Base-by-base conservation (phyloP, 1,284 basidiomycete genomes). In the Naganishia sp. region DNA sequence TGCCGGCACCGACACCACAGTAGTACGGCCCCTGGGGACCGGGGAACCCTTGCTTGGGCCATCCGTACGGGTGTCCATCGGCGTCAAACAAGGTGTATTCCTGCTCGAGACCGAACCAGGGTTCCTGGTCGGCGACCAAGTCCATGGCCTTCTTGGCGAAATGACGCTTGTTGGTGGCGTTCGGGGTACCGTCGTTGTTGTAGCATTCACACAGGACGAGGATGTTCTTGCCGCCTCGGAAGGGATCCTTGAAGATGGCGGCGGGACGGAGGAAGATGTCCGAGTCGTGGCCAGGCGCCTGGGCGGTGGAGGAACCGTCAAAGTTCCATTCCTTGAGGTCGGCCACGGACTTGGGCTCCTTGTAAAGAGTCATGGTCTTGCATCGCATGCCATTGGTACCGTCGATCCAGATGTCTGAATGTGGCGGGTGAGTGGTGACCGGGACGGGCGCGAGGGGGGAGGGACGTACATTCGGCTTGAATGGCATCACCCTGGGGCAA, bases 1-100 rank as follows among this genome's bases (percentile, higher is more conserved):
- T 94, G 80, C 95, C 95, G 72, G 77, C 81, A 90, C 95, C 95
- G 81, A 95, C 95, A 85, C 96, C 96, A 78, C 96, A 99, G 84
- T 99, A 99, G 83, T 99, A 99, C 60, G 96, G 96, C 70, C 96
- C 96, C 82, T 99, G 96, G 71, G 96, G 95, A 76, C 91, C 96
- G 71, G 96, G 96, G 90, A 98, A 99, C 82, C 96, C 96, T 74
- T 93, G 92, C 83, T 92, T 92, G 78, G 96, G 94, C 96, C 96
- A 99, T 69, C 93, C 94, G 81, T 85, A 92, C 65, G 96, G 95
- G 69, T 85, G 84, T 73, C 90, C 94, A 77, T 99, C 95, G 73
- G 85, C 85, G 79, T 94, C 94, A 75, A 99, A 92, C 74, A 99
- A 89, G 74, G 96, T 97, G 85, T 98, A 99, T 81, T 99, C 95